A percentile compares a stretch with the other conserved stretches of the same genome.
These are phyloP conservation scores for Kluyveromyces aestuarii DNA, from an alignment of 805 yeast species.

Conservation along the genomic window DNA sequence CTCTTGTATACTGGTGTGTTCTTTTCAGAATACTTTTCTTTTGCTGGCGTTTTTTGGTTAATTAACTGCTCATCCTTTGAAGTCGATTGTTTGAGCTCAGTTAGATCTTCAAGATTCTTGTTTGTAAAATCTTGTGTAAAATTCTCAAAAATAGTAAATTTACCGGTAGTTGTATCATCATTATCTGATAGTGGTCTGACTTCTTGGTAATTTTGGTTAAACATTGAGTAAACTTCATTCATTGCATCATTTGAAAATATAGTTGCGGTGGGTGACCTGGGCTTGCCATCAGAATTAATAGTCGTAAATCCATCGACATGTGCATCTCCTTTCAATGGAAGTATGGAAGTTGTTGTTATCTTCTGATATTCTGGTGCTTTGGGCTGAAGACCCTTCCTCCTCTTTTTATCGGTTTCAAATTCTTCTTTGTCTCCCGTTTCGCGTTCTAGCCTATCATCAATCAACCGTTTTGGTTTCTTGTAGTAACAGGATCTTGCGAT, in stretches of 20 bases:
- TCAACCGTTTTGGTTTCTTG: not conserved
- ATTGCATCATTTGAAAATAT: constrained; percentile 66
- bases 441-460: not conserved
- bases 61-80: not conserved
- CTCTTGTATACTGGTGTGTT: constrained; percentile 7
- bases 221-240: constrained; percentile 67
- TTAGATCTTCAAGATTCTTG: constrained; percentile 27
- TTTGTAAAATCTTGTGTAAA: constrained; percentile 32
- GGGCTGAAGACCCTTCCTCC: constrained; percentile 2
- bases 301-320: constrained; percentile 4
- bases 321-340: constrained; percentile 37
- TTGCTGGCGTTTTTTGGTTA: constrained; percentile 2
- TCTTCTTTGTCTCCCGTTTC: not conserved
- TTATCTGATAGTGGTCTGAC: constrained; percentile 13
- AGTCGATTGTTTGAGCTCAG: constrained; percentile 23
- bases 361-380: constrained; percentile 9
- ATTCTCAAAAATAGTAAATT: constrained; percentile 21
- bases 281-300: constrained; percentile 9
- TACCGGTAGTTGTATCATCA: constrained; percentile 19
- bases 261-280: constrained; percentile 72
- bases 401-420: not conserved
- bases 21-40: constrained; percentile 3
- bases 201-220: constrained; percentile 38
- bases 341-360: constrained; percentile 30
- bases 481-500: constrained; percentile 31